Evolutionary conservation across 768 basidiomycete species (phyloP).

Genomic region (Mycena belliarum): DNA sequence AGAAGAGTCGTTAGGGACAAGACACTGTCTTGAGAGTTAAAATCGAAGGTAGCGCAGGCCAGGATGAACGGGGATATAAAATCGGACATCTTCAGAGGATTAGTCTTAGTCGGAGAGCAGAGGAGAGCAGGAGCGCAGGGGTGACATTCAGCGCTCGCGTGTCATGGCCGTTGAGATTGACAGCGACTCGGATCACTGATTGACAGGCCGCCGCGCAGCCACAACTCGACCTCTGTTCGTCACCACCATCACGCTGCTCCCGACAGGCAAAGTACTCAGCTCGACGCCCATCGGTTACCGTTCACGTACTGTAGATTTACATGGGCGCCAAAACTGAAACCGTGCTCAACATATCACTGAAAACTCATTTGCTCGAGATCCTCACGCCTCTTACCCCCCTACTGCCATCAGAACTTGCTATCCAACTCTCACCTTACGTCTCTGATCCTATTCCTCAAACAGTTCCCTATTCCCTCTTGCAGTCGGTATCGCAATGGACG

Average conservation of each 20-base stretch:
- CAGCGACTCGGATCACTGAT: no score
- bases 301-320: no score
- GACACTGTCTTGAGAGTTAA: conserved; percentile 24
- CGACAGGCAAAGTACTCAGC: not conserved
- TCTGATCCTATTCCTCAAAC: conserved; percentile 37
- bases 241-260: no score
- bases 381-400: conserved; percentile 47
- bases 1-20: conserved; percentile 33
- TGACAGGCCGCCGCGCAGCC: no score
- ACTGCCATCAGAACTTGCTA: conserved; percentile 46
- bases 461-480: conserved; percentile 65
- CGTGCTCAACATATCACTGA: conserved; percentile 65
- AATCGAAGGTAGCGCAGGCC: conserved; percentile 16
- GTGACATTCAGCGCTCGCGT: not conserved
- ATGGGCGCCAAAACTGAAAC: conserved; percentile 21
- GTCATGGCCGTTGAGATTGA: not conserved
- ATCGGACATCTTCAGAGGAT: conserved; percentile 5
- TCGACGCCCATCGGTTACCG: no score
- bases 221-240: no score
- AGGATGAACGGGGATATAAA: conserved; percentile 1
- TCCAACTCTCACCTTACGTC: conserved; percentile 43
- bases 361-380: conserved; percentile 56
- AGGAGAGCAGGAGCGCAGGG: no score
- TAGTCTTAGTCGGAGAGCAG: not conserved
- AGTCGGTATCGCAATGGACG: conserved; percentile 67